These are phyloP conservation scores for Sphagnum fallax DNA, from an alignment of 228 moss, liverwort and hornwort species.

Conservation along the genomic window DNA sequence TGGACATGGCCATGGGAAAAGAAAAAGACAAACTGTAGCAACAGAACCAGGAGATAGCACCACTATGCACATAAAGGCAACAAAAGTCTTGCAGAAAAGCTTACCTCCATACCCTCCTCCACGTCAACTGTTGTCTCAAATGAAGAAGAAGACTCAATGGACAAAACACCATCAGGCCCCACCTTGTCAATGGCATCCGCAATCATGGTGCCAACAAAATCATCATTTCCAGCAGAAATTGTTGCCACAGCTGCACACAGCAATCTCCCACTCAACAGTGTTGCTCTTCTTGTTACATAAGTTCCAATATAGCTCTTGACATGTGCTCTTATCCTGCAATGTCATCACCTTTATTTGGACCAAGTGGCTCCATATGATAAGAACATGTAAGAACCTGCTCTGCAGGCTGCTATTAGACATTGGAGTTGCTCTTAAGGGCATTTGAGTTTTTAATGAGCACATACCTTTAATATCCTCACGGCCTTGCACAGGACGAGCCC, in stretches of 20 bases:
- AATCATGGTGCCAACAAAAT: conserved; percentile 71
- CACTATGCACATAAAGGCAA: not conserved
- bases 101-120: conserved; percentile 99
- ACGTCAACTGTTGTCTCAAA: conserved; percentile 88
- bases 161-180: conserved; percentile 88
- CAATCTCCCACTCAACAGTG: not conserved
- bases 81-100: not conserved
- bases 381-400: too few species aligned
- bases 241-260: conserved; percentile 66
- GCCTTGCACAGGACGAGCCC: conserved; percentile 67
- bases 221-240: conserved; percentile 89
- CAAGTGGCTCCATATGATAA: too few species aligned
- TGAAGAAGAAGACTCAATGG: conserved; percentile 92
- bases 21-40: too few species aligned
- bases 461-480: conserved; percentile 80
- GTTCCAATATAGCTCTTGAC: too few species aligned
- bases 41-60: too few species aligned
- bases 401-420: too few species aligned
- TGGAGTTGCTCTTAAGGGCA: too few species aligned
- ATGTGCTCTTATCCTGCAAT: too few species aligned
- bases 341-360: too few species aligned
- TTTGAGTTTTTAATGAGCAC: not conserved
- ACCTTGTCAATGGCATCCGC: conserved; percentile 98
- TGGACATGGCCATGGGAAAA: too few species aligned
- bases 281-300: too few species aligned